Percentiles rank a stretch among this genome's conserved stretches.
phyloP scores from a whole-genome alignment of 2,329 filamentous ascomycete genomes.

The Alternaria gaisen region DNA sequence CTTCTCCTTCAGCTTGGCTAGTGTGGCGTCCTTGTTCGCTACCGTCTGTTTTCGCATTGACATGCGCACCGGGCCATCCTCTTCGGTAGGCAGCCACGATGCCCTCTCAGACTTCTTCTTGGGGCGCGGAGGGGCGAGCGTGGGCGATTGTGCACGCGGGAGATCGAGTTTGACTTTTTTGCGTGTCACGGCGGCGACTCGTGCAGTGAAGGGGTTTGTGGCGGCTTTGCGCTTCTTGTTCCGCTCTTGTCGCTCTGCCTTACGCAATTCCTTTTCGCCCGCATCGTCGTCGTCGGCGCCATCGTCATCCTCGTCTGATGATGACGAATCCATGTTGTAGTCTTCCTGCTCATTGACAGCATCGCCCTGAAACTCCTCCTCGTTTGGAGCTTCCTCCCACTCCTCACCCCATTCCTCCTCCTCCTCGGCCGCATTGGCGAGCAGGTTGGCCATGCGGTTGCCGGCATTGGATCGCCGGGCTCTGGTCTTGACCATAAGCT shows the following conservation, averaged over 20 bases:
- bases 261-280: constrained; percentile 87
- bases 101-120: constrained; percentile 77
- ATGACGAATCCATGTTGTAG: constrained; percentile 81
- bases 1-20: constrained; percentile 77
- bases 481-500: constrained; percentile 52
- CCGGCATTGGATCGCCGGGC: constrained; percentile 45
- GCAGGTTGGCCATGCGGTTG: background rate
- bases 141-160: constrained; percentile 53
- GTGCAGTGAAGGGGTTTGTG: constrained; percentile 50
- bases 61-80: constrained; percentile 69
- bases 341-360: constrained; percentile 69
- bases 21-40: constrained; percentile 64
- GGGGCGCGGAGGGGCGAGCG: constrained; percentile 56
- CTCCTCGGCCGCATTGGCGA: constrained; percentile 24
- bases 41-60: constrained; percentile 71
- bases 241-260: constrained; percentile 71
- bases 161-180: constrained; percentile 52
- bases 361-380: constrained; percentile 62
- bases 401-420: constrained; percentile 56
- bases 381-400: constrained; percentile 72
- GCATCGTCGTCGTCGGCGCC: constrained; percentile 77
- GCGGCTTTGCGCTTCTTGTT: constrained; percentile 82
- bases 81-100: constrained; percentile 72
- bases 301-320: constrained; percentile 77
- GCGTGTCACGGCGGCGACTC: constrained; percentile 50